Evolutionary conservation across 2,329 filamentous ascomycete genomes (phyloP).

Genomic region (Aureobasidium melanogenum): DNA sequence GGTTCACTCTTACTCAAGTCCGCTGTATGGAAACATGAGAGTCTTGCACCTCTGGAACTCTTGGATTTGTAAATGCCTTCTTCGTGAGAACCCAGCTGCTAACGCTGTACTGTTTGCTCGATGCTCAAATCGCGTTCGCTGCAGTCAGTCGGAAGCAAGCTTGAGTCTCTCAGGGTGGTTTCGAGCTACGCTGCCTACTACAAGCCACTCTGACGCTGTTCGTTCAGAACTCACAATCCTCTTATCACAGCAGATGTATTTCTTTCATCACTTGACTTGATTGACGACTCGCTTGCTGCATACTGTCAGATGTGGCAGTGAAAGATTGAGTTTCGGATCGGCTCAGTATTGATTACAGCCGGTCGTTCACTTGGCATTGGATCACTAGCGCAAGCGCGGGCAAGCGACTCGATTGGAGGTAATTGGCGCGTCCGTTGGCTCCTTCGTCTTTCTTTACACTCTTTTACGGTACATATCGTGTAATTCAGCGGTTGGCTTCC

Average conservation of each 20-base stretch:
- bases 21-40: not conserved
- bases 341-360: not conserved
- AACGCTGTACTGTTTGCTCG: too few species aligned
- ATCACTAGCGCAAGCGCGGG: not conserved
- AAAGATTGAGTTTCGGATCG: not conserved
- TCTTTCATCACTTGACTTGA: not conserved
- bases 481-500: not conserved
- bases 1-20: not conserved
- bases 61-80: too few species aligned
- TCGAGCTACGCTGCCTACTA: not conserved
- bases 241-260: too few species aligned
- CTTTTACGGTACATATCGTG: not conserved
- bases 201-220: not conserved
- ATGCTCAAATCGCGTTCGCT: not conserved
- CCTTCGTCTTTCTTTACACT: slow-evolving; percentile 1
- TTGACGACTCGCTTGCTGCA: too few species aligned
- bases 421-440: not conserved
- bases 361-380: not conserved
- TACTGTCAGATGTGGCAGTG: not conserved
- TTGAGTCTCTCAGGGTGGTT: not conserved
- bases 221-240: not conserved
- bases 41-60: too few species aligned
- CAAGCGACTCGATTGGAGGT: not conserved
- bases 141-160: not conserved
- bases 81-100: too few species aligned